phyloP scores from a whole-genome alignment of 805 yeast genomes.

The Sugiyamaella floridensis region DNA sequence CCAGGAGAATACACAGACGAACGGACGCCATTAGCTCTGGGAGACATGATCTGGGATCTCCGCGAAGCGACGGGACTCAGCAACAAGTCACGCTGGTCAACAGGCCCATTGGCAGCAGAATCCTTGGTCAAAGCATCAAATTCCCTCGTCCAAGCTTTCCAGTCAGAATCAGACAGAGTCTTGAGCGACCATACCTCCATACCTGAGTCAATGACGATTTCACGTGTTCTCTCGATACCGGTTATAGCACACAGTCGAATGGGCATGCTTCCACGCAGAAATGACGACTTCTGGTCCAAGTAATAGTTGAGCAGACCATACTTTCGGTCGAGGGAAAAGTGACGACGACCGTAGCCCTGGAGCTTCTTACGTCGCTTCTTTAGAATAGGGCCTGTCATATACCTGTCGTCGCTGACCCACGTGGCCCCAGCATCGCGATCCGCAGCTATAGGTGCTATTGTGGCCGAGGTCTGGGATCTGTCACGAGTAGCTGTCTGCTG shows the following conservation, averaged over 20 bases:
- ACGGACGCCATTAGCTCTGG: background rate
- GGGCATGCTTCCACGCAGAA: constrained; percentile 87
- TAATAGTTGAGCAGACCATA: constrained; percentile 81
- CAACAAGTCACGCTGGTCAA: background rate
- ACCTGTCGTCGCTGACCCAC: constrained; percentile 29
- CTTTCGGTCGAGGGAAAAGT: constrained; percentile 73
- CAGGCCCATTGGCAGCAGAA: background rate
- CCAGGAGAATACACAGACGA: background rate
- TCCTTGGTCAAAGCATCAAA: constrained; percentile 38
- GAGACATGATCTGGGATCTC: background rate
- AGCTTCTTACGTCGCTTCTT: constrained; percentile 77
- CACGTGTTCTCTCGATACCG: constrained; percentile 59
- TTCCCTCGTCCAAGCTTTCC: constrained; percentile 78
- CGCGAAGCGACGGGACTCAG: background rate
- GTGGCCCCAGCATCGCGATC: constrained; percentile 7
- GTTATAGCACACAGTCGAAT: constrained; percentile 74
- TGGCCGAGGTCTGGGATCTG: background rate
- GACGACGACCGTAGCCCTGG: constrained; percentile 82
- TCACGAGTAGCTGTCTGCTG: background rate
- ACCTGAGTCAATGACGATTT: constrained; percentile 85
- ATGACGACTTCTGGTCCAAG: constrained; percentile 58
- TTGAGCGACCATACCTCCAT: constrained; percentile 89
- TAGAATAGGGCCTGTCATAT: constrained; percentile 67
- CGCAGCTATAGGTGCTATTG: background rate
- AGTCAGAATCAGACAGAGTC: constrained; percentile 57